phyloP scores from a whole-genome alignment of 2,329 filamentous ascomycete species.

The Aspergillus texensis region DNA sequence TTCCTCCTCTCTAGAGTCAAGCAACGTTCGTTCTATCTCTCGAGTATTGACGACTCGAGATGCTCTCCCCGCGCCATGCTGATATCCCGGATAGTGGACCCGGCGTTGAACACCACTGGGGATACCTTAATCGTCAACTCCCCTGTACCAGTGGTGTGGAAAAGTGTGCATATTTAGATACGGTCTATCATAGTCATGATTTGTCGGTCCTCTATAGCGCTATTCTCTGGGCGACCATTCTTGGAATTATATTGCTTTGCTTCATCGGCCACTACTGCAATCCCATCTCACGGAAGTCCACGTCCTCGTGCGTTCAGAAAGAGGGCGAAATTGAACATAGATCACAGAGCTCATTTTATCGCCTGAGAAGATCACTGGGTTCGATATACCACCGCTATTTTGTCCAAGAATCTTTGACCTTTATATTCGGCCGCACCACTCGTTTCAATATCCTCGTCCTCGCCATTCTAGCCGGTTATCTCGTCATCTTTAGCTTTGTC shows the following conservation, averaged over 20 bases:
- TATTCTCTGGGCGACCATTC: slow-evolving; percentile 60
- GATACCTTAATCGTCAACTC: slow-evolving; percentile 55
- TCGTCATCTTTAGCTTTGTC: slow-evolving; percentile 69
- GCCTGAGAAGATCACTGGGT: slow-evolving; percentile 43
- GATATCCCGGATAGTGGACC: slow-evolving; percentile 1
- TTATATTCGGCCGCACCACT: slow-evolving; percentile 68
- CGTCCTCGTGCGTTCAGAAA: slow-evolving; percentile 4
- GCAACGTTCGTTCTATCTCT: not conserved
- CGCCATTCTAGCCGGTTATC: slow-evolving; percentile 60
- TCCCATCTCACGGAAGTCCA: slow-evolving; percentile 8
- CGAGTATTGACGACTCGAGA: slow-evolving; percentile 8
- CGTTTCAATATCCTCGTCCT: slow-evolving; percentile 69
- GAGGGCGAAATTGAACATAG: slow-evolving; percentile 22
- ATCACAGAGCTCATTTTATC: slow-evolving; percentile 23
- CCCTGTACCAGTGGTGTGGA: slow-evolving; percentile 62
- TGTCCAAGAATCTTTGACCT: slow-evolving; percentile 60
- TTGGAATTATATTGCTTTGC: slow-evolving; percentile 51
- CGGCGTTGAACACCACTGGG: slow-evolving; percentile 56
- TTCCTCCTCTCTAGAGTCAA: not conserved
- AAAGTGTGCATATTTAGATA: slow-evolving; percentile 61
- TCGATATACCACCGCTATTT: slow-evolving; percentile 55
- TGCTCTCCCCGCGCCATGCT: slow-evolving; percentile 13
- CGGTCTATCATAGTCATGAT: slow-evolving; percentile 58
- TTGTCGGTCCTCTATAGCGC: slow-evolving; percentile 58
- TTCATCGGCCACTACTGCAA: slow-evolving; percentile 29